Percentiles rank a stretch among this genome's conserved stretches.
Conservation (phyloP, 2,329 filamentous ascomycete species). For the Trichoderma simmonsii region DNA sequence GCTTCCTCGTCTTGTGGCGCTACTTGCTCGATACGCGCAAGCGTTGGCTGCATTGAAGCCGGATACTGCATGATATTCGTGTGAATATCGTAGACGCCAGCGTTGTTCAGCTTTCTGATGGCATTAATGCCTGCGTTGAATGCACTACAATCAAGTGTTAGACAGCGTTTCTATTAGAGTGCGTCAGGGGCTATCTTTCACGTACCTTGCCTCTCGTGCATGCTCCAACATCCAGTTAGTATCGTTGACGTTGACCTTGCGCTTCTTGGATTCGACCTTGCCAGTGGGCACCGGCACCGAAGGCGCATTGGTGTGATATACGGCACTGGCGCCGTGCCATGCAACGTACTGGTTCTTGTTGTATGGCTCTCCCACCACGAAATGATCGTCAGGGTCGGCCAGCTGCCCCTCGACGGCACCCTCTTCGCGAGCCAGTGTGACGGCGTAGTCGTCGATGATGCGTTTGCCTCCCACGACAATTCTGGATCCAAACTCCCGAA, state of each 20-base stretch:
- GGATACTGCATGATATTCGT: constrained; percentile 91
- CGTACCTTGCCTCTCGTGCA: constrained; percentile 81
- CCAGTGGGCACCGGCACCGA: constrained; percentile 71
- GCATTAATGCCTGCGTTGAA: constrained; percentile 77
- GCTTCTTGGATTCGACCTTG: constrained; percentile 78
- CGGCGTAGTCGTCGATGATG: constrained; percentile 87
- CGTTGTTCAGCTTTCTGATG: constrained; percentile 64
- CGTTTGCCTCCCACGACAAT: constrained; percentile 90
- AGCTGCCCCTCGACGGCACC: constrained; percentile 85
- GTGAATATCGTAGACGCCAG: constrained; percentile 87
- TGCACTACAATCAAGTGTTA: constrained; percentile 50
- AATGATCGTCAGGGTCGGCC: constrained; percentile 82
- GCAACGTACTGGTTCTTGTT: constrained; percentile 99
- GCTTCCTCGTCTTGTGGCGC: constrained; percentile 39
- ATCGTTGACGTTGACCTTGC: constrained; percentile 83
- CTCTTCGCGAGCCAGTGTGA: constrained; percentile 67
- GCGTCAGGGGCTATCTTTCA: constrained; percentile 18
- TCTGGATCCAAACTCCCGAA: constrained; percentile 90
- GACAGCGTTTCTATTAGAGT: background rate
- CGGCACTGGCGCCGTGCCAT: constrained; percentile 94
- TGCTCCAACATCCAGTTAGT: constrained; percentile 97
- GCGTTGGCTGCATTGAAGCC: constrained; percentile 82
- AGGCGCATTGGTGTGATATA: constrained; percentile 82
- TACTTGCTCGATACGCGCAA: constrained; percentile 76
- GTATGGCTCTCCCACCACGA: constrained; percentile 79